Evolutionary conservation across 2,329 filamentous ascomycete genomes (phyloP).

Genomic region (Monilinia fructicola): DNA sequence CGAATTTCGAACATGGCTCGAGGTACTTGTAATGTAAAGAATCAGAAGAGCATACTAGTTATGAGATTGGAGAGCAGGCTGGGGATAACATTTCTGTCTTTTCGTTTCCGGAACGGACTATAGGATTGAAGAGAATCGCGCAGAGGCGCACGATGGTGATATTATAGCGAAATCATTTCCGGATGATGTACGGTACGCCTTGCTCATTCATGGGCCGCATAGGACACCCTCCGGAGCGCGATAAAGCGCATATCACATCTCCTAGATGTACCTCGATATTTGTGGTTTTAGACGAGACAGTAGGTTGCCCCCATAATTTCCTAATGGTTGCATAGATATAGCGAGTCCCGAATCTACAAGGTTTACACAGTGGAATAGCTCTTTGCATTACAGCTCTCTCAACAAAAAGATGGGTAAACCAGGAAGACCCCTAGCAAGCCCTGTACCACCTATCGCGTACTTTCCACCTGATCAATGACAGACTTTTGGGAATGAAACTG

Average conservation of each 20-base stretch:
- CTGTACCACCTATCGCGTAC: constrained; percentile 36
- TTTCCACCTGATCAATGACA: constrained; percentile 39
- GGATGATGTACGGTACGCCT: not conserved
- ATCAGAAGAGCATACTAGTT: not conserved
- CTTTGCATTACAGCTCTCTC: constrained; percentile 30
- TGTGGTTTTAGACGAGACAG: not conserved
- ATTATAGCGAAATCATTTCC: not conserved
- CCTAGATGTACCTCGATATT: not conserved
- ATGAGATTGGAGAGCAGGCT: not conserved
- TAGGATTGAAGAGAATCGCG: not conserved
- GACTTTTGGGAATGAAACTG: constrained; percentile 34
- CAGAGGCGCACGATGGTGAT: not conserved
- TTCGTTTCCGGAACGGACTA: not conserved
- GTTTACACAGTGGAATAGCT: constrained; percentile 40
- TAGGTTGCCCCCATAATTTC: not conserved
- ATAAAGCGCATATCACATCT: not conserved
- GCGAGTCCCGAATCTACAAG: constrained; percentile 23
- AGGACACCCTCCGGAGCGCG: not conserved
- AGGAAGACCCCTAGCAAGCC: constrained; percentile 27
- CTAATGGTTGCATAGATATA: not conserved
- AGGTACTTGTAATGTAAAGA: not conserved
- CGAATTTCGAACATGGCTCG: not conserved
- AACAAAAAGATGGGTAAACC: constrained; percentile 17
- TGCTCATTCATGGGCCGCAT: not conserved
- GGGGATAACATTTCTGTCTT: not conserved